Base-by-base conservation (phyloP, 306 rosid genomes). In the Lablab purpureus region DNA sequence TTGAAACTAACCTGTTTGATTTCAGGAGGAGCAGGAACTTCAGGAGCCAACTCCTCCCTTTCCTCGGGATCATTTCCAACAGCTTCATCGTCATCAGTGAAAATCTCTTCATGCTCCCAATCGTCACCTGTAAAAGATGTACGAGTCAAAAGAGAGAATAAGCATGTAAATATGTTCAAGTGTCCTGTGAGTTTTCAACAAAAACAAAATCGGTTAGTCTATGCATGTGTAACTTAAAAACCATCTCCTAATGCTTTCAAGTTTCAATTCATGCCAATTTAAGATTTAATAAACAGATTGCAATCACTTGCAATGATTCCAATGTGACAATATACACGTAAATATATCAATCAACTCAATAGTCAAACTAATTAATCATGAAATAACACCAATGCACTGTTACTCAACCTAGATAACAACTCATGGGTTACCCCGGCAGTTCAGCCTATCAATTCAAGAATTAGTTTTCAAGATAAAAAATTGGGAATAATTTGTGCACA, bases 51-150 rank as follows among this genome's bases (percentile, higher is more conserved):
- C 79, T 94, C 97, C 84, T 94, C 99, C 88, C 97, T 91, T 85
- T 94, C 99, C 84, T 91, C 97, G 9, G 92, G 90, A 85, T 92
- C 93, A 67, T 89, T 93, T 69, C 97, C 99, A 85, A 92, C 95
- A 21, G 92, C 93, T 89, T 94, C 97, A 80, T 94, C 99, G 25
- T 94, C 99, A 87, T 94, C 99, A 12, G 99, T 94, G 86, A 94
- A 94, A 69, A 92, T 94, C 75, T 94, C 97, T 83, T 91, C 99
- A 71, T 94, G 99, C 88, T 94, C 99, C 99, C 97, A 94, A 84
- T 94, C 97, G 83, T 91, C 97, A 80, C 99, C 99, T 94, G 80
- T 50, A 73, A 81, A 18, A 81, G 69, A 75, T 49, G 80, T 54
- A 51, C 10, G 54, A 43, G 30, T 19, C 59, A 32, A 52, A 32